Conservation (phyloP, 257 asterid genomes). For the Haberlea rhodopensis region DNA sequence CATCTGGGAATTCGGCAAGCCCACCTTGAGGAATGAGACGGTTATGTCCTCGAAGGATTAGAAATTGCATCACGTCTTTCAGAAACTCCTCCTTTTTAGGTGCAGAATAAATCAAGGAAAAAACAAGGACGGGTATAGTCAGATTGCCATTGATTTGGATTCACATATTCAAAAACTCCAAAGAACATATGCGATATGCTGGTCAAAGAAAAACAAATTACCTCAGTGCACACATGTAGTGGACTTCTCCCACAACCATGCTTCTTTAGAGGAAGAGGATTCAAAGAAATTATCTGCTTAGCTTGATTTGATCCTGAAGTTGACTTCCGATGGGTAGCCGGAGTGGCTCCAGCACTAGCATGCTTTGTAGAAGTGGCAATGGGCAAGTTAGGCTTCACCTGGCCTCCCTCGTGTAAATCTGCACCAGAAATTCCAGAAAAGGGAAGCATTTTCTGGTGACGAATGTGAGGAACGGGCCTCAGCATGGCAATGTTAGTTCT, state of each 20-base stretch:
- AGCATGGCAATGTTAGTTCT: constrained; percentile 69
- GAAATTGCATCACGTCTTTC: constrained; percentile 95
- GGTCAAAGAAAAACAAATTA: constrained; percentile 28
- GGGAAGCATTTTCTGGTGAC: constrained; percentile 95
- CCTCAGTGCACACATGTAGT: constrained; percentile 94
- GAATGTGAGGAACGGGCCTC: constrained; percentile 94
- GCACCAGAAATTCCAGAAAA: constrained; percentile 55
- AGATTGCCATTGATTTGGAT: not conserved
- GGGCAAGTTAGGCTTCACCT: constrained; percentile 53
- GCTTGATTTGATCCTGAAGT: constrained; percentile 66
- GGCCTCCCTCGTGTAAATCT: constrained; percentile 56
- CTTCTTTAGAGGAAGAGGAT: constrained; percentile 95
- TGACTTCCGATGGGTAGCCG: constrained; percentile 64
- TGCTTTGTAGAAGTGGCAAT: constrained; percentile 60
- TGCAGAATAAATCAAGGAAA: constrained; percentile 9
- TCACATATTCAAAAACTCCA: not conserved
- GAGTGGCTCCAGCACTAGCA: constrained; percentile 45
- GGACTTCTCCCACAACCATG: constrained; percentile 94
- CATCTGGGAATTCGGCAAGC: constrained; percentile 94
- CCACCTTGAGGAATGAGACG: constrained; percentile 99
- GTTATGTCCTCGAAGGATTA: constrained; percentile 90
- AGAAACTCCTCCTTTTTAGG: constrained; percentile 77
- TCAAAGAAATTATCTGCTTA: constrained; percentile 84
- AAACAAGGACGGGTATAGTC: constrained; percentile 9
- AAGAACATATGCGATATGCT: constrained; percentile 1